These are phyloP conservation scores for Cantharellus anzutake DNA, from an alignment of 768 basidiomycete genomes.

Conservation along the genomic window DNA sequence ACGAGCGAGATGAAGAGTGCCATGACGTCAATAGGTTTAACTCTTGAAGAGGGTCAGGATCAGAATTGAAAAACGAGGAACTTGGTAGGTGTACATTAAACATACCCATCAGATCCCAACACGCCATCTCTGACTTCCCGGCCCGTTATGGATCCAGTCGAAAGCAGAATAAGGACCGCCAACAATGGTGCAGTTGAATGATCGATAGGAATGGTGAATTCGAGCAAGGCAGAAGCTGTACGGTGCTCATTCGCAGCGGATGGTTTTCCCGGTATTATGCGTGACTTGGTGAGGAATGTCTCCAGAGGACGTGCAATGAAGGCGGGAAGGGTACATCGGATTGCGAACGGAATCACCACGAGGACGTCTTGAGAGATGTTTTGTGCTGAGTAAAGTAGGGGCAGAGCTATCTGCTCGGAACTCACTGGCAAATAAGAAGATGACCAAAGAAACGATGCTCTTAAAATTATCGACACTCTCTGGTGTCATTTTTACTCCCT, in stretches of 20 bases:
- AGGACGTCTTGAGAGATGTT: constrained; percentile 13
- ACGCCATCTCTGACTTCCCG: constrained; percentile 52
- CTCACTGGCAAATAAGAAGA: constrained; percentile 22
- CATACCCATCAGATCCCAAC: constrained; percentile 42
- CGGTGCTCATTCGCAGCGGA: background rate
- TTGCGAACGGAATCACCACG: constrained; percentile 19
- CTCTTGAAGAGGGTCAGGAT: constrained; percentile 8
- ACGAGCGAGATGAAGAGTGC: constrained; percentile 78
- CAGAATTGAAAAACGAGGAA: background rate
- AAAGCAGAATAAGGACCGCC: constrained; percentile 23
- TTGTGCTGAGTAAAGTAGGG: background rate
- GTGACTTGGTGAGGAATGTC: background rate
- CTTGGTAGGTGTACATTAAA: background rate
- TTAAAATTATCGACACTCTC: constrained; percentile 3
- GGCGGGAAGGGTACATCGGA: constrained; percentile 15
- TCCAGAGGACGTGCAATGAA: background rate
- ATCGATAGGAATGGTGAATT: constrained; percentile 12
- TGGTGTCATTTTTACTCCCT: too few species aligned
- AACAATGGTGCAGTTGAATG: constrained; percentile 21
- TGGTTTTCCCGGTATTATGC: background rate
- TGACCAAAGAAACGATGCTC: constrained; percentile 19
- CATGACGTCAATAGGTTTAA: constrained; percentile 85
- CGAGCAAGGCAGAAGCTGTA: background rate
- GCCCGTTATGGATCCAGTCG: constrained; percentile 20
- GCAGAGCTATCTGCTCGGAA: background rate